phyloP scores from a whole-genome alignment of 2,329 filamentous ascomycete genomes.

The Trichoderma gracile region DNA sequence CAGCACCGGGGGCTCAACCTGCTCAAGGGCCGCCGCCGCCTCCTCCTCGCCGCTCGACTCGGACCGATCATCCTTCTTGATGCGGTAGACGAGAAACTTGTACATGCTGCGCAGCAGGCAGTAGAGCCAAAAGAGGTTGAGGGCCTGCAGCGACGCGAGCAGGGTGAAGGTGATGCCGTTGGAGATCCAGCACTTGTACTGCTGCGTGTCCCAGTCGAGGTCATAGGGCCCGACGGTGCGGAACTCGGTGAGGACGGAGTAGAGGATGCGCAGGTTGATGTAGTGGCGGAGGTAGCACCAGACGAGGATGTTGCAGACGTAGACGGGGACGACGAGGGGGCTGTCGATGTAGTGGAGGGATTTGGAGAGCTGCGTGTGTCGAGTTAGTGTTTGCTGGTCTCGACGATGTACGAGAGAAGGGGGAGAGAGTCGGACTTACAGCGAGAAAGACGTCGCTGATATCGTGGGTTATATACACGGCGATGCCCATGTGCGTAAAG shows the following conservation, averaged over 20 bases:
- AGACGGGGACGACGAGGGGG: conserved; percentile 74
- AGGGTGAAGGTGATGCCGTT: conserved; percentile 67
- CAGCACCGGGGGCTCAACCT: background rate
- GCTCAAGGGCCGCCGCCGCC: background rate
- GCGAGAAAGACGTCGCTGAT: conserved; percentile 93
- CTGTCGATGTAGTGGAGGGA: conserved; percentile 84
- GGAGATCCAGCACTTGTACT: conserved; percentile 72
- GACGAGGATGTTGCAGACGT: conserved; percentile 72
- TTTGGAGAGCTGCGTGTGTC: conserved; percentile 60
- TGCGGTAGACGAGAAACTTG: conserved; percentile 62
- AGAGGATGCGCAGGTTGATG: conserved; percentile 74
- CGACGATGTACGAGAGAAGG: too few species aligned
- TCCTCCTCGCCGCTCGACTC: conserved; percentile 43
- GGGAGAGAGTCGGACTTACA: conserved; percentile 39
- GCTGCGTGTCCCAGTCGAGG: conserved; percentile 71
- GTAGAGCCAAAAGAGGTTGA: conserved; percentile 80
- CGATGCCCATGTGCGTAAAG: conserved; percentile 90
- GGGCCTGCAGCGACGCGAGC: conserved; percentile 65
- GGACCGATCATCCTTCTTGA: conserved; percentile 68
- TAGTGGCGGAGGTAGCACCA: conserved; percentile 92
- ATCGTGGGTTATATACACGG: conserved; percentile 93
- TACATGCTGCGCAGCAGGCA: conserved; percentile 73
- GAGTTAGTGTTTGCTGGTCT: background rate
- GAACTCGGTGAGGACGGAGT: conserved; percentile 72
- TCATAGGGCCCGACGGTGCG: conserved; percentile 70